These are phyloP conservation scores for Magnusiomyces suaveolens DNA, from an alignment of 1,139 yeast species.

Conservation along the genomic window DNA sequence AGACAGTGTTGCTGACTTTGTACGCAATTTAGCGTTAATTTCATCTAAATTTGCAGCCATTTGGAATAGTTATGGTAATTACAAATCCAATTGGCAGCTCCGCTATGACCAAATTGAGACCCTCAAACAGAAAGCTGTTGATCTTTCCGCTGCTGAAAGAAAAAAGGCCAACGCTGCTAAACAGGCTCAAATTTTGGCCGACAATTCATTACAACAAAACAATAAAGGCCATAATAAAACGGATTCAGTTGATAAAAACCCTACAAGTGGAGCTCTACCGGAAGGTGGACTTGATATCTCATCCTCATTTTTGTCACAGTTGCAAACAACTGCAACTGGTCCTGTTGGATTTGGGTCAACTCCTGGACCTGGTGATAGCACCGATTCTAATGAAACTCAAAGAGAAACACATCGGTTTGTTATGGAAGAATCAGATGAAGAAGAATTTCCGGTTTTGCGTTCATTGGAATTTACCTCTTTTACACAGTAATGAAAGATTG, in stretches of 20 bases:
- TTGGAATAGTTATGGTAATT: constrained; percentile 54
- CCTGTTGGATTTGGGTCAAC: not conserved
- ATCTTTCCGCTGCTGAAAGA: not conserved
- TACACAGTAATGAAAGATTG: constrained; percentile 7
- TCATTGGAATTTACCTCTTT: constrained; percentile 10
- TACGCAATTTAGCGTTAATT: constrained; percentile 56
- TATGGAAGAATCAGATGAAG: constrained; percentile 6
- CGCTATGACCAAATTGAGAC: constrained; percentile 49
- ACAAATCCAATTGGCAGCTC: constrained; percentile 56
- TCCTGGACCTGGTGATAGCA: not conserved
- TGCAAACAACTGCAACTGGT: not conserved
- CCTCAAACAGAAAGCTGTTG: constrained; percentile 34
- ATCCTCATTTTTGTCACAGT: not conserved
- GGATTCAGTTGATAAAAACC: constrained; percentile 10
- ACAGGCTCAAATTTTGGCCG: constrained; percentile 9
- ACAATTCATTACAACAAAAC: constrained; percentile 9
- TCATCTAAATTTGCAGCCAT: constrained; percentile 67
- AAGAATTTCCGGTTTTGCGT: constrained; percentile 5
- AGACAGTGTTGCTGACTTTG: constrained; percentile 49
- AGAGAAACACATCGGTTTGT: not conserved
- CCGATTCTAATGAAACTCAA: not conserved
- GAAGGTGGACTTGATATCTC: not conserved
- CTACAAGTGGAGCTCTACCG: not conserved
- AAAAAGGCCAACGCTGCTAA: not conserved
- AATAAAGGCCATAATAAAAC: constrained; percentile 2